Base-by-base conservation (phyloP, 139 green algal genomes). In the Chlorella sorokiniana region DNA sequence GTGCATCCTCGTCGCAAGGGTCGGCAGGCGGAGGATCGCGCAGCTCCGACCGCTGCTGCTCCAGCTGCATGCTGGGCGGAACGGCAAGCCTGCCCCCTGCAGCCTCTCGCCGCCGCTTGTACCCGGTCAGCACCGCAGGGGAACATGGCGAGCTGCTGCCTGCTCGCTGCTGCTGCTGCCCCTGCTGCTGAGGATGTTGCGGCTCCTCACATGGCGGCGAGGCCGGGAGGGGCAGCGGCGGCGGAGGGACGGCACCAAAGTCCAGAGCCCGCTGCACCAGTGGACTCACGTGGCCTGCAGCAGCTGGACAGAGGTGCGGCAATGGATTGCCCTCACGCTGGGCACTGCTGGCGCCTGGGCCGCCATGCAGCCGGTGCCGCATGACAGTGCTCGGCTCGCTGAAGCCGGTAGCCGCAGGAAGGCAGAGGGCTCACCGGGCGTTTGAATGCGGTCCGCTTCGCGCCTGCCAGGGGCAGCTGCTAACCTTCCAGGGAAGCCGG, bases 221-320 rank as follows among this genome's bases (percentile, higher is more conserved):
- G 69, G 29, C 18, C 9, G 29, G 27, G 40, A 77, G 44, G 33
- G 20, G 48, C 48, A 51, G 71, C 22, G 71, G 71, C 22, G 71
- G 37, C n/a, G 22, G 22, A 29, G 23, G 23, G 18, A 31, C 56
- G 35, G 25, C 35, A 2, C 25, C 18, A n/a, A 78, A 65, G 40
- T 29, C 45, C 23, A 76, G 71, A 1, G 71, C 52, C 1, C 71
- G 48, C 51, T 78, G 71, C 8, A 78, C 71, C 22, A 78, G 35
- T 1, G 71, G 71, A 51, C 71, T 78, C 7, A 67, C 48, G 11
- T 31, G 18, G 6, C 48, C 71, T 78, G 71, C 71, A 40, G n/a
- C 10, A 63, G 44, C 27, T 22, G 20, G 16, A 59, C 40, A 14
- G 27, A 10, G 38, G 51, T 10, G 67, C 22, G 51, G 38, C 37